Evolutionary conservation across 1,284 basidiomycete genomes (phyloP).

Genomic region (Marasmius fiardii): DNA sequence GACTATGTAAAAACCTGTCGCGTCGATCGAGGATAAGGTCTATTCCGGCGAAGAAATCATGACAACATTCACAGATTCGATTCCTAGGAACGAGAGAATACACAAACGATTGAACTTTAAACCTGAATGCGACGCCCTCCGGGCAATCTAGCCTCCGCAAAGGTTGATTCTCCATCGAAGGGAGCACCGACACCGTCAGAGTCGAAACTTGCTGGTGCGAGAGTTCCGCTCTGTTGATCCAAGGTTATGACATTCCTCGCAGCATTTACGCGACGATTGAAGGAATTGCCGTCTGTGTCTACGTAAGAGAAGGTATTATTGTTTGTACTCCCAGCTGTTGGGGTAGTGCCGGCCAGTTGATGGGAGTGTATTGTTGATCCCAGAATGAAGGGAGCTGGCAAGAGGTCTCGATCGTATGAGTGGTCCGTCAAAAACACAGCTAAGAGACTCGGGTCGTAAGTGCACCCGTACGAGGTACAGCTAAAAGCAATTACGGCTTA

Average conservation of each 20-base stretch:
- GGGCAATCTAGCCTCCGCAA: conserved; percentile 38
- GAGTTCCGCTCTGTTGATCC: conserved; percentile 54
- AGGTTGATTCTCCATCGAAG: conserved; percentile 13
- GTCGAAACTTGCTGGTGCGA: conserved; percentile 30
- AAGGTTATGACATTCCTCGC: conserved; percentile 58
- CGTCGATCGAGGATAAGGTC: no score
- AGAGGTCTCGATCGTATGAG: conserved; percentile 56
- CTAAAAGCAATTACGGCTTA: conserved; percentile 29
- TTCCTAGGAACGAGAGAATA: no score
- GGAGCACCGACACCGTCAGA: not conserved
- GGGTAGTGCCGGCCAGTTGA: conserved; percentile 51
- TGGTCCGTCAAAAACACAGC: conserved; percentile 60
- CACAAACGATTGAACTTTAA: not conserved
- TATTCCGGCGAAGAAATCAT: no score
- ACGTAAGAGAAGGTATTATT: conserved; percentile 64
- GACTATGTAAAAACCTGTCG: no score
- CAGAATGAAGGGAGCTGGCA: conserved; percentile 56
- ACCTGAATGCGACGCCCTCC: conserved; percentile 25
- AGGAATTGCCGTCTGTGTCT: conserved; percentile 62
- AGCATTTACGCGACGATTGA: conserved; percentile 55
- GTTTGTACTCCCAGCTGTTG: conserved; percentile 57
- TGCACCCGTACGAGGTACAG: not conserved
- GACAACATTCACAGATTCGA: no score
- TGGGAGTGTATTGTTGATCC: conserved; percentile 54
- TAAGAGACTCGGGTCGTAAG: conserved; percentile 25